phyloP scores from a whole-genome alignment of 2,329 filamentous ascomycete genomes.

The Alternaria hordeiaustralica region DNA sequence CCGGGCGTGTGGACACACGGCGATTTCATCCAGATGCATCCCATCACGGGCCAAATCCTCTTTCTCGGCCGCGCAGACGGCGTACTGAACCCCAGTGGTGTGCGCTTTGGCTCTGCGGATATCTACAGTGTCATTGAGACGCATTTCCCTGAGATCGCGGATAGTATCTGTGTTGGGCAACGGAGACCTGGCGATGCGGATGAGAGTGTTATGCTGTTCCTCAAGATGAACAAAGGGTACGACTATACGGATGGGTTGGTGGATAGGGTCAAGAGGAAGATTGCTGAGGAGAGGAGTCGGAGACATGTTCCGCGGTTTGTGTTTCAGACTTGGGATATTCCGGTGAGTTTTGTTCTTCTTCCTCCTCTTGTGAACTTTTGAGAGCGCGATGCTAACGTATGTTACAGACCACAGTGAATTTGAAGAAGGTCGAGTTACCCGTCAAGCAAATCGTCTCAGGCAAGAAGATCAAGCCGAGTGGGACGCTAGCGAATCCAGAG shows the following conservation, averaged over 20 bases:
- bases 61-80: conserved; percentile 78
- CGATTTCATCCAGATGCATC: conserved; percentile 77
- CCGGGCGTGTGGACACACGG: conserved; percentile 79
- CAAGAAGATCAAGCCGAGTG: conserved; percentile 74
- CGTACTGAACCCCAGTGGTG: conserved; percentile 78
- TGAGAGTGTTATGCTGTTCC: conserved; percentile 65
- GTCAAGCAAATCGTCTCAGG: conserved; percentile 86
- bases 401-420: conserved; percentile 76
- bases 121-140: conserved; percentile 77
- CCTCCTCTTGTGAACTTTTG: not conserved
- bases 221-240: conserved; percentile 65
- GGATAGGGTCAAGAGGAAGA: conserved; percentile 66
- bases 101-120: conserved; percentile 80
- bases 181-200: conserved; percentile 66
- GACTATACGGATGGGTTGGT: conserved; percentile 54
- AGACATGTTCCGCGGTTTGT: conserved; percentile 80
- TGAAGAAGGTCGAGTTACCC: conserved; percentile 84
- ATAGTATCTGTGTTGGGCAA: conserved; percentile 83
- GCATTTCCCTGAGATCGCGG: conserved; percentile 68
- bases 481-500: conserved; percentile 77
- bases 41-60: conserved; percentile 67
- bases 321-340: conserved; percentile 82
- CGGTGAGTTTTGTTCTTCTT: conserved; percentile 60
- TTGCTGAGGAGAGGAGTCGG: conserved; percentile 70
- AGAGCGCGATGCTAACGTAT: not conserved